Evolutionary conservation across 495 filamentous ascomycete species (phyloP).

Genomic region (Penicillium silybi): DNA sequence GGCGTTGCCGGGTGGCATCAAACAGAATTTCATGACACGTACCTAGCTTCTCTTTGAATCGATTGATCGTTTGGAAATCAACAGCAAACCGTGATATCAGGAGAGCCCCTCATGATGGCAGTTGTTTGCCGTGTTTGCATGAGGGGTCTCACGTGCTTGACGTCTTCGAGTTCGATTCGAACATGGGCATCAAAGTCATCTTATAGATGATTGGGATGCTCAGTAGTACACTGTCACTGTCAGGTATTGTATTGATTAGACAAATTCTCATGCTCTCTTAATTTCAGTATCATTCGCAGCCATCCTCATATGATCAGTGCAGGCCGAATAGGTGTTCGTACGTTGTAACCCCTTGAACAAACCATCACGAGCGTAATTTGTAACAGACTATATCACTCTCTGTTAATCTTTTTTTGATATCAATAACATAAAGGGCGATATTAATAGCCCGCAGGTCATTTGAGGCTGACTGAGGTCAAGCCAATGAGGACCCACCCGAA

Average conservation of each 20-base stretch:
- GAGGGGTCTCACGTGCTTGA: constrained; percentile 9
- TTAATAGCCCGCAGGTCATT: not conserved
- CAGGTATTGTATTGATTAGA: not conserved
- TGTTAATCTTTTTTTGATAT: not conserved
- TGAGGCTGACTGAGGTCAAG: not conserved
- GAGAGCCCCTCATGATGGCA: constrained; percentile 17
- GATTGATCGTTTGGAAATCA: not conserved
- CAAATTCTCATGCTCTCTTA: not conserved
- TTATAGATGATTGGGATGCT: not conserved
- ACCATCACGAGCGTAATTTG: not conserved
- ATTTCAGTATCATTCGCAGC: not conserved
- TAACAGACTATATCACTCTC: not conserved
- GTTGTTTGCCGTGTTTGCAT: constrained; percentile 25
- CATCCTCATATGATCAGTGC: not conserved
- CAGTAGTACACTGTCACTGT: not conserved
- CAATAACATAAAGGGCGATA: not conserved
- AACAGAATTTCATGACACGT: not conserved
- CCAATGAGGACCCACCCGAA: constrained; percentile 1
- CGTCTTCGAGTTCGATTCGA: not conserved
- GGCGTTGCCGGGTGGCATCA: too few species aligned
- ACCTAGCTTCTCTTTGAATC: constrained; percentile 1
- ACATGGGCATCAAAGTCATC: not conserved
- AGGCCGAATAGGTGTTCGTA: not conserved
- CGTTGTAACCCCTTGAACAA: not conserved
- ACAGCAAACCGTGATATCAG: not conserved